Base-by-base conservation (phyloP, 2,329 filamentous ascomycete genomes). In the Fusarium tupiense region DNA sequence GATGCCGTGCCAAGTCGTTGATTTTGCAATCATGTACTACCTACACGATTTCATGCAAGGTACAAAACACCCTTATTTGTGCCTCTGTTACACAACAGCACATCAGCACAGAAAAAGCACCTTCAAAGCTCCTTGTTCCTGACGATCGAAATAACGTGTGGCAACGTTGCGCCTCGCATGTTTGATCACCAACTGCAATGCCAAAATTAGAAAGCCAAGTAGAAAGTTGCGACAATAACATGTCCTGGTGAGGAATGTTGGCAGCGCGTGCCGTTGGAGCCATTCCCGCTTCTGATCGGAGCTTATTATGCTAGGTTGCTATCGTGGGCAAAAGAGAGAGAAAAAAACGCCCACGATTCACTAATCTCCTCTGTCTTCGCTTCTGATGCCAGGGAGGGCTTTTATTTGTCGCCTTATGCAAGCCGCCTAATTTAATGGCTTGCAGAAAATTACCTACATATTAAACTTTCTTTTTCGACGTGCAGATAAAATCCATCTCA, bases 401-500 rank as follows among this genome's bases (percentile, higher is more conserved):
- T 33, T 47, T 24, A 74, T 72, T 65, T 61, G 67, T 64, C 50
- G 57, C 64, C 50, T 49, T 52, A 72, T 64, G 54, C 60, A 59
- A 59, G 56, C 64, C 47, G 53, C 59, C 63, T 58, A 11, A 33
- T 59, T 26, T 31, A 22, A 64, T 61, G 60, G 59, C 62, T 69
- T 74, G 67, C 26, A 40, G 49, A 35, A 54, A 44, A 72, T 74
- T 49, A 54, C 33, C 33, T 35, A 35, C 44, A 40, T 52, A 35
- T 31, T 31, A 68, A 29, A 40, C 31, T 22, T 24, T 33, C 14
- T 19, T 53, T 67, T 69, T 66, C 40, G 50, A 41, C 24, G 10
- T 67, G 43, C n/a, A 46, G 16, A 10, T 29, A 26, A 40, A 26
- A 37, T 24, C 22, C 22, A 19, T 44, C 24, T 33, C 43, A 49